phyloP scores from a whole-genome alignment of 805 yeast genomes.

The Wickerhamiella kurtzmanii region DNA sequence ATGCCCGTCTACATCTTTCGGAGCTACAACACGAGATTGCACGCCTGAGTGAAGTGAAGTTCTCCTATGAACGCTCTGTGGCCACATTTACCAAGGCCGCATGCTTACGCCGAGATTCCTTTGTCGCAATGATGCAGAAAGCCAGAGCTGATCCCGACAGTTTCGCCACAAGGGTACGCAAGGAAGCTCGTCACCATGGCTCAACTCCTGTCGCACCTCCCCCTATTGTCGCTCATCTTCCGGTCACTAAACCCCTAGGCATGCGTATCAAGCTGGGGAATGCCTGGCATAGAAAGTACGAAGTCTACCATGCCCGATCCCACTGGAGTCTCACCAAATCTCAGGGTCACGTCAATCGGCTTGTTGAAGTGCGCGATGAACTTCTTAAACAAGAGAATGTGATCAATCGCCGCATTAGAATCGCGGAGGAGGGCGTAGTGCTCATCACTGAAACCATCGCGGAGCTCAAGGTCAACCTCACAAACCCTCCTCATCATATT shows the following conservation, averaged over 20 bases:
- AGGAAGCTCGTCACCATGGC: not conserved
- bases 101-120: not conserved
- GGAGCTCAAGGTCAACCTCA: not conserved
- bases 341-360: not conserved
- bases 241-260: not conserved
- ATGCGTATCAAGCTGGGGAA: not conserved
- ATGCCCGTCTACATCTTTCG: constrained; percentile 1
- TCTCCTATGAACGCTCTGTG: not conserved
- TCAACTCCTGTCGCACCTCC: not conserved
- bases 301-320: constrained; percentile 4
- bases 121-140: not conserved
- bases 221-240: not conserved
- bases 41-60: not conserved
- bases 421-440: constrained; percentile 1
- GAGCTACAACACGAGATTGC: constrained; percentile 1
- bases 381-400: not conserved
- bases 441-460: not conserved
- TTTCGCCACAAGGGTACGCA: not conserved
- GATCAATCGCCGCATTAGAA: not conserved
- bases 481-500: constrained; percentile 4
- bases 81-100: not conserved
- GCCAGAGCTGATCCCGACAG: not conserved
- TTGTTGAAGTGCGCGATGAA: not conserved
- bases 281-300: not conserved
- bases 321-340: constrained; percentile 3